Conservation (phyloP, 2,329 filamentous ascomycete genomes). For the Nemania diffusa region DNA sequence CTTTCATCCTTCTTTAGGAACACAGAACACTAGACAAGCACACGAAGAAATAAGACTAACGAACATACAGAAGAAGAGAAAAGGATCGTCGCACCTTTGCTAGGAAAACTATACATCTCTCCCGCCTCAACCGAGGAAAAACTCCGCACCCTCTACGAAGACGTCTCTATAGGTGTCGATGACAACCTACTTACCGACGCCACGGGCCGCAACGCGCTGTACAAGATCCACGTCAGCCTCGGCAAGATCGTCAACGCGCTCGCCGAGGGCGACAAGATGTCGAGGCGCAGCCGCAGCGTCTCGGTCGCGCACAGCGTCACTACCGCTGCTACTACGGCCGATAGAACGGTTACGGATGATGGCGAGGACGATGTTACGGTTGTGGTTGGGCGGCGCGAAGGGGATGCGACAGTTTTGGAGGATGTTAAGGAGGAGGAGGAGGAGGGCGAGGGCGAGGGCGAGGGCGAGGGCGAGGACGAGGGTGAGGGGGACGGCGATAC, state of each 20-base stretch:
- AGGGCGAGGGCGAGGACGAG: no score
- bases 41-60: slow-evolving; percentile 3
- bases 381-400: slow-evolving; percentile 5
- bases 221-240: slow-evolving; percentile 74
- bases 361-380: slow-evolving; percentile 30
- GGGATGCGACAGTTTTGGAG: slow-evolving; percentile 26
- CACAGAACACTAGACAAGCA: not conserved
- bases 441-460: slow-evolving; percentile 23
- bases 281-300: slow-evolving; percentile 38
- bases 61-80: slow-evolving; percentile 80
- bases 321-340: slow-evolving; percentile 6
- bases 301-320: slow-evolving; percentile 26
- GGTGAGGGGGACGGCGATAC: slow-evolving; percentile 34
- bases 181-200: slow-evolving; percentile 68
- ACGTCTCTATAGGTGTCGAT: slow-evolving; percentile 71
- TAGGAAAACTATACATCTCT: slow-evolving; percentile 84
- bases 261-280: slow-evolving; percentile 50
- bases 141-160: slow-evolving; percentile 66
- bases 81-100: slow-evolving; percentile 79
- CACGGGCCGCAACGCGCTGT: slow-evolving; percentile 70
- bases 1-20: not conserved
- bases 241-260: slow-evolving; percentile 74
- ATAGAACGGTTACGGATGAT: slow-evolving; percentile 22
- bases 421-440: slow-evolving; percentile 37
- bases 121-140: slow-evolving; percentile 70